Evolutionary conservation across 1,284 basidiomycete genomes (phyloP).

Genomic region (Sporisorium scitamineum): DNA sequence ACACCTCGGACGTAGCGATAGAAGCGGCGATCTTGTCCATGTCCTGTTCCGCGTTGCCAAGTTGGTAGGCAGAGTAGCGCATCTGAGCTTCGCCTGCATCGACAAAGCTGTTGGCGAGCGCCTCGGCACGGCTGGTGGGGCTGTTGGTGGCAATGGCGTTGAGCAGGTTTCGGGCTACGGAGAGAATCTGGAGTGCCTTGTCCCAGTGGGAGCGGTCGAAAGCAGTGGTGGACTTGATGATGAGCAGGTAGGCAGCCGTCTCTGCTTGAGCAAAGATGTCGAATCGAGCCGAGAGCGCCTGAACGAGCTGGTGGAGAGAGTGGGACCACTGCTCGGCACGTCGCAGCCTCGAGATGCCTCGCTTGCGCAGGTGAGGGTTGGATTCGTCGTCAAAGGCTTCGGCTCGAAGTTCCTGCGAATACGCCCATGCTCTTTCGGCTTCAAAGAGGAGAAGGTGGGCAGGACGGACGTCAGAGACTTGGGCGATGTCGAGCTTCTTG

Average conservation of each 20-base stretch:
- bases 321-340: constrained; percentile 86
- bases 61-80: constrained; percentile 89
- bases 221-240: constrained; percentile 72
- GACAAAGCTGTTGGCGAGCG: constrained; percentile 83
- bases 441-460: constrained; percentile 82
- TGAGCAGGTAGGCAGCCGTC: constrained; percentile 75
- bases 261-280: constrained; percentile 56
- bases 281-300: constrained; percentile 72
- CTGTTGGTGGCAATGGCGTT: constrained; percentile 79
- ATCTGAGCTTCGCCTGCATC: constrained; percentile 92
- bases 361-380: constrained; percentile 77
- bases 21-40: constrained; percentile 84
- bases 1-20: constrained; percentile 73
- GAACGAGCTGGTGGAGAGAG: constrained; percentile 80
- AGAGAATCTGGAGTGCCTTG: constrained; percentile 81
- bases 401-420: constrained; percentile 82
- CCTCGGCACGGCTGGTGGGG: constrained; percentile 86
- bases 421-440: constrained; percentile 90
- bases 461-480: constrained; percentile 52
- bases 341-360: constrained; percentile 83
- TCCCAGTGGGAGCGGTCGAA: constrained; percentile 76
- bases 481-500: constrained; percentile 53
- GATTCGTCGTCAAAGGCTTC: constrained; percentile 73
- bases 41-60: constrained; percentile 77
- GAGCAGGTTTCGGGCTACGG: constrained; percentile 82